Percentiles rank a stretch among this genome's conserved stretches.
phyloP scores from a whole-genome alignment of 1,284 basidiomycete genomes.

The Phlebopus sp. region DNA sequence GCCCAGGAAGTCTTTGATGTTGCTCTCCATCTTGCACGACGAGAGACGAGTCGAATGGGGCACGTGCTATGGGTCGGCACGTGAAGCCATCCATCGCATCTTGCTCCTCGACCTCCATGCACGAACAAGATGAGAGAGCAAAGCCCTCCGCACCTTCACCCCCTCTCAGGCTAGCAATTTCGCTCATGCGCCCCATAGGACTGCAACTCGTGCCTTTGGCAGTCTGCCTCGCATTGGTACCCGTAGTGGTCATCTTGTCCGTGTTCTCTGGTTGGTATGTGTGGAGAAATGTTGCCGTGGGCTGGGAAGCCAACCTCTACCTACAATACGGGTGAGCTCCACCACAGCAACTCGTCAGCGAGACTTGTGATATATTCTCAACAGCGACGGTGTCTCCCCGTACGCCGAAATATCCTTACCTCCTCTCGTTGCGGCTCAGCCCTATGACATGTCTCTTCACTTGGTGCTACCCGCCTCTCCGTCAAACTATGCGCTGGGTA shows the following conservation, averaged over 20 bases:
- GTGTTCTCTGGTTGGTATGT: constrained; percentile 64
- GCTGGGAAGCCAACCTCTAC: constrained; percentile 64
- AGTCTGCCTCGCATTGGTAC: constrained; percentile 59
- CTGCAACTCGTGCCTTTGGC: constrained; percentile 59
- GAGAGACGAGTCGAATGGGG: too few species aligned
- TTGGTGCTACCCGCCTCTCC: constrained; percentile 65
- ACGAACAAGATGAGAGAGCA: constrained; percentile 14
- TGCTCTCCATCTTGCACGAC: constrained; percentile 4
- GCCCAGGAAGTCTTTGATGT: constrained; percentile 43
- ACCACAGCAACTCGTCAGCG: constrained; percentile 9
- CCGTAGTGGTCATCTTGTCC: constrained; percentile 57
- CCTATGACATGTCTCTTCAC: constrained; percentile 67
- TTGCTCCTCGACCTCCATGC: neutral
- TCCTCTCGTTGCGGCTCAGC: constrained; percentile 52
- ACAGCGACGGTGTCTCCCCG: constrained; percentile 60
- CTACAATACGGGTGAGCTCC: constrained; percentile 71
- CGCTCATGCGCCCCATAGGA: constrained; percentile 46
- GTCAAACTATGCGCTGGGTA: constrained; percentile 68
- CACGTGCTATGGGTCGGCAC: too few species aligned
- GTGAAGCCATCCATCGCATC: too few species aligned
- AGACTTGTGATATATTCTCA: neutral
- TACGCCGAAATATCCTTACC: constrained; percentile 56
- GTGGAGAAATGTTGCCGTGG: constrained; percentile 64
- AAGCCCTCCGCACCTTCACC: constrained; percentile 1
- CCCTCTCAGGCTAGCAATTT: constrained; percentile 6